Conservation (phyloP, 78 protist species). For the Speleostelium caveatum region DNA sequence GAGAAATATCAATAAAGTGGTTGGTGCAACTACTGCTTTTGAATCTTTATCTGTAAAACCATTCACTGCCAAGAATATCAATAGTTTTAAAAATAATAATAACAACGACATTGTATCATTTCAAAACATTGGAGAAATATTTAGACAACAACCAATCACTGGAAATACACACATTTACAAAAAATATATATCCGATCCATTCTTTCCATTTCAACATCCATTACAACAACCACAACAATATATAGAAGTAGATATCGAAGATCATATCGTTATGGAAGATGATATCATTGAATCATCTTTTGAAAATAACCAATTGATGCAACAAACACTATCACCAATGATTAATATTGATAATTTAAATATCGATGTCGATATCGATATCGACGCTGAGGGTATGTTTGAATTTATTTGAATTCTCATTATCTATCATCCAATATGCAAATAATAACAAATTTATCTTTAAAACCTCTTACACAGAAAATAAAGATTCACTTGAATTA, state of each 20-base stretch:
- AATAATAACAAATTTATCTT: background rate
- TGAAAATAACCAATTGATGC: conserved; percentile 16
- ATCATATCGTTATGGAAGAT: background rate
- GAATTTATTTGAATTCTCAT: background rate
- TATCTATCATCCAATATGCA: background rate
- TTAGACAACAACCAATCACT: too few species aligned
- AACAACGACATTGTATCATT: background rate
- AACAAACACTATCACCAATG: background rate
- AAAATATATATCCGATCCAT: background rate
- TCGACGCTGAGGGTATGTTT: conserved; percentile 2
- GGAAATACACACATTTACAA: background rate
- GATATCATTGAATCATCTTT: conserved; percentile 12
- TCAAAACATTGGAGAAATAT: too few species aligned
- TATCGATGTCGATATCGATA: background rate
- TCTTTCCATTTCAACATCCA: background rate
- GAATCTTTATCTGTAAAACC: too few species aligned
- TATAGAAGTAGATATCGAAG: background rate
- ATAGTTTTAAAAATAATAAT: too few species aligned
- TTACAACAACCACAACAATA: background rate
- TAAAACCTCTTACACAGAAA: background rate
- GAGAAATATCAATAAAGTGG: too few species aligned
- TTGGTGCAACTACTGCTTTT: too few species aligned
- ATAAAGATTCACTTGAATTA: conserved; percentile 17
- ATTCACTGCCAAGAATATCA: background rate
- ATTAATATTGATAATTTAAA: background rate